phyloP scores from a whole-genome alignment of 805 yeast genomes.

The Saccharomycopsis schoenii region DNA sequence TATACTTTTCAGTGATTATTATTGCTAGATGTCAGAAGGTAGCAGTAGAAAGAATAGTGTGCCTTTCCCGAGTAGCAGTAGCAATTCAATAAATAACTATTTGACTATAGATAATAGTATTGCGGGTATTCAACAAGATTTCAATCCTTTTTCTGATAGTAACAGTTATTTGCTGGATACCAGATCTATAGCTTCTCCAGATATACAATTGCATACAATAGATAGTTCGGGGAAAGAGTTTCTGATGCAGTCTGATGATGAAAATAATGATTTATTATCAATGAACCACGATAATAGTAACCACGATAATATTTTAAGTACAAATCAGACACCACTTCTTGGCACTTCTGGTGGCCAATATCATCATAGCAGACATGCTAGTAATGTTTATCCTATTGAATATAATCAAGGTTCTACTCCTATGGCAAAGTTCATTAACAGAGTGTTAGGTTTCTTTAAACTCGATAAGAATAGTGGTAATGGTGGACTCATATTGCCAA shows the following conservation, averaged over 20 bases:
- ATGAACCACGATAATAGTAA: neutral
- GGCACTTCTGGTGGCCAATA: neutral
- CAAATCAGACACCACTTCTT: constrained; percentile 1
- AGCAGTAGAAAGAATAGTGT: neutral
- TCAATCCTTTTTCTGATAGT: constrained; percentile 18
- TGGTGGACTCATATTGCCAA: constrained; percentile 5
- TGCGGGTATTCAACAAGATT: constrained; percentile 19
- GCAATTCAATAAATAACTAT: constrained; percentile 3
- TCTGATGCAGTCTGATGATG: neutral
- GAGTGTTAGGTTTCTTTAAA: neutral
- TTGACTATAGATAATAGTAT: constrained; percentile 15
- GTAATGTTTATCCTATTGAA: neutral
- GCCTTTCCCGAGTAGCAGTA: constrained; percentile 1
- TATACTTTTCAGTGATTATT: neutral
- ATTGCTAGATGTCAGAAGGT: neutral
- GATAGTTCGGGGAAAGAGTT: neutral
- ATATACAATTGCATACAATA: constrained; percentile 18
- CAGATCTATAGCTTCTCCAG: neutral
- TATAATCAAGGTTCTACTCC: constrained; percentile 1
- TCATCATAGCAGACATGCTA: neutral
- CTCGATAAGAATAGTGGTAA: neutral
- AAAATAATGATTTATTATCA: constrained; percentile 11
- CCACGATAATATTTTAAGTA: neutral
- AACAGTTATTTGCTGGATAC: neutral
- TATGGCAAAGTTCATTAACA: neutral